These are phyloP conservation scores for Venturia pyrina DNA, from an alignment of 2,329 filamentous ascomycete genomes.

Conservation along the genomic window DNA sequence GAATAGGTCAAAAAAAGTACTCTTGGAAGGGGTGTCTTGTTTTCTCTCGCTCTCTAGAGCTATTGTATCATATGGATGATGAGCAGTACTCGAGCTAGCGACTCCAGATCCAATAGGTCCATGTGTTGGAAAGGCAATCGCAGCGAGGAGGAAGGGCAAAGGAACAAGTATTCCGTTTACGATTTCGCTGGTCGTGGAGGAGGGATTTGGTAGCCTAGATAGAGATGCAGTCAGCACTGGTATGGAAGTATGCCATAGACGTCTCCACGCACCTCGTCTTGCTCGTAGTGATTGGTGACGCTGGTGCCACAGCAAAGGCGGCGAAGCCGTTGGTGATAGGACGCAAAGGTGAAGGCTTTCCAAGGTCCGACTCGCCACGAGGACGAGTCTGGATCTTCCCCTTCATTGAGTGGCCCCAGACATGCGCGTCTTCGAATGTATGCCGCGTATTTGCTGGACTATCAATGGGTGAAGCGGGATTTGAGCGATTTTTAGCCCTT, in stretches of 20 bases:
- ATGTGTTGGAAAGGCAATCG: conserved; percentile 31
- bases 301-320: conserved; percentile 27
- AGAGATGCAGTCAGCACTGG: not conserved
- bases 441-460: not conserved
- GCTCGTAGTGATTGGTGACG: conserved; percentile 12
- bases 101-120: not conserved
- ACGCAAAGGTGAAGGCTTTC: conserved; percentile 21
- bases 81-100: not conserved
- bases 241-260: not conserved
- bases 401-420: not conserved
- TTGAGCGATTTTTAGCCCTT: not conserved
- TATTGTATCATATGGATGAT: not conserved
- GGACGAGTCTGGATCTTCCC: conserved; percentile 21
- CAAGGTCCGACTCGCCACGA: conserved; percentile 37
- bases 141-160: conserved; percentile 38
- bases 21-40: no score
- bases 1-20: conserved; percentile 21
- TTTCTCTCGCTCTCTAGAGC: not conserved
- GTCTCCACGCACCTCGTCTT: not conserved
- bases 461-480: not conserved
- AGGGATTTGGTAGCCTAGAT: not conserved
- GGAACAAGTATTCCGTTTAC: conserved; percentile 41
- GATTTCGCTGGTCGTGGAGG: conserved; percentile 25
- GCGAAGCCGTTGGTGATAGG: conserved; percentile 18
- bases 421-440: not conserved